A percentile compares a stretch with the other conserved stretches of the same genome.
phyloP scores from a whole-genome alignment of 2,329 filamentous ascomycete genomes.

The Clonostachys rosea region DNA sequence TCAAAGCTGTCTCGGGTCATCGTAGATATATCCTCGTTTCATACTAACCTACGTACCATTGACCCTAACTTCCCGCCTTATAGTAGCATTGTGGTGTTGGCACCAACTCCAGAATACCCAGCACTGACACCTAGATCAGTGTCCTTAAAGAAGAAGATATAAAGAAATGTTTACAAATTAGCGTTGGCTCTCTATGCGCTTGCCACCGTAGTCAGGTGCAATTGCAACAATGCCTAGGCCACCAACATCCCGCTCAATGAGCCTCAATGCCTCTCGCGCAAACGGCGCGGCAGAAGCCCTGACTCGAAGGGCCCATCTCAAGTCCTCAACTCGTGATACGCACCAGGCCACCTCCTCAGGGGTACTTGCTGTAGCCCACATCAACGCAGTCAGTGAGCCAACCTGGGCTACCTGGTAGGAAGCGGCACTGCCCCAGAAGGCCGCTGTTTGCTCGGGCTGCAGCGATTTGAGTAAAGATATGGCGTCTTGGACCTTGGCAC shows the following conservation, averaged over 20 bases:
- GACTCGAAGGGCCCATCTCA: neutral
- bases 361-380: constrained; percentile 6
- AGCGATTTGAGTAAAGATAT: constrained; percentile 44
- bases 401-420: constrained; percentile 22
- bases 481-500: constrained; percentile 19
- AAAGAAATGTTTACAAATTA: too few relatives aligned
- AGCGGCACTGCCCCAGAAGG: constrained; percentile 26
- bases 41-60: too few relatives aligned
- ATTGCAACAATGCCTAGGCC: neutral
- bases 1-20: too few relatives aligned
- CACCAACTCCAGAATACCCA: too few relatives aligned
- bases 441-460: constrained; percentile 23
- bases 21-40: too few relatives aligned
- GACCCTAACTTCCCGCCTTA: too few relatives aligned
- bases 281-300: neutral
- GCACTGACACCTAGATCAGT: too few relatives aligned
- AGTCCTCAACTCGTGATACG: neutral
- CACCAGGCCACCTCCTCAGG: neutral
- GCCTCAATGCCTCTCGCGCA: neutral
- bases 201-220: too few relatives aligned
- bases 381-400: constrained; percentile 17
- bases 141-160: too few relatives aligned
- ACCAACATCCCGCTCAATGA: neutral
- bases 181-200: too few relatives aligned
- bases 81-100: too few relatives aligned